Evolutionary conservation across 164 flowering plant species (phyloP).

Genomic region (Cinnamomum micranthum): DNA sequence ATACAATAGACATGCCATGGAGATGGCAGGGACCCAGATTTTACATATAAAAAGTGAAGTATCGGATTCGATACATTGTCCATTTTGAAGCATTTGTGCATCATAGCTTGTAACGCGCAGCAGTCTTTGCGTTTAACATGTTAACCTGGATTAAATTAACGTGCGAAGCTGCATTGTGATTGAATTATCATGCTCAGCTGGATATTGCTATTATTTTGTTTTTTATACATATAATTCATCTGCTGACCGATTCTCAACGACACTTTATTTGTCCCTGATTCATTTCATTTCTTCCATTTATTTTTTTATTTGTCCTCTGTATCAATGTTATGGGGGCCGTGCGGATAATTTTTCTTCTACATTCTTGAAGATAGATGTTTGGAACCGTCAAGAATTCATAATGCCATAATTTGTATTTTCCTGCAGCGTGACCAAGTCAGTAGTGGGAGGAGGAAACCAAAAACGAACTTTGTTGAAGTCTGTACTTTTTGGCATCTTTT

Average conservation of each 20-base stretch:
- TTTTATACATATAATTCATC: too few species aligned
- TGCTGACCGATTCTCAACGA: neutral
- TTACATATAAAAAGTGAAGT: too few species aligned
- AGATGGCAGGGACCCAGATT: too few species aligned
- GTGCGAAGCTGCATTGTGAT: neutral
- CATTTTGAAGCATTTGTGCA: neutral
- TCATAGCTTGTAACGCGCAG: too few species aligned
- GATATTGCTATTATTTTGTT: neutral
- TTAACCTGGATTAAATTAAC: neutral
- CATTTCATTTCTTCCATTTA: neutral
- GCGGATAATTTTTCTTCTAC: neutral
- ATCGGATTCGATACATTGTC: too few species aligned
- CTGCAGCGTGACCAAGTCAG: slow-evolving; percentile 40
- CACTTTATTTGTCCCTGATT: too few species aligned
- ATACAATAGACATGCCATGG: too few species aligned
- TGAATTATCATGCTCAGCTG: neutral
- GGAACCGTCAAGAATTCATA: neutral
- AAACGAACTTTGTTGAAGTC: slow-evolving; percentile 95
- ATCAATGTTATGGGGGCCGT: neutral
- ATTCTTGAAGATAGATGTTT: neutral
- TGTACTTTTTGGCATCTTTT: slow-evolving; percentile 95
- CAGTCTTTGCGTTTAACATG: neutral
- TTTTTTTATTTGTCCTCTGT: neutral
- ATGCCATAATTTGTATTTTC: neutral
- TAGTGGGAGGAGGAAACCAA: slow-evolving; percentile 71